Evolutionary conservation across 2,329 filamentous ascomycete species (phyloP).

Genomic region (Trichoderma hamatum): DNA sequence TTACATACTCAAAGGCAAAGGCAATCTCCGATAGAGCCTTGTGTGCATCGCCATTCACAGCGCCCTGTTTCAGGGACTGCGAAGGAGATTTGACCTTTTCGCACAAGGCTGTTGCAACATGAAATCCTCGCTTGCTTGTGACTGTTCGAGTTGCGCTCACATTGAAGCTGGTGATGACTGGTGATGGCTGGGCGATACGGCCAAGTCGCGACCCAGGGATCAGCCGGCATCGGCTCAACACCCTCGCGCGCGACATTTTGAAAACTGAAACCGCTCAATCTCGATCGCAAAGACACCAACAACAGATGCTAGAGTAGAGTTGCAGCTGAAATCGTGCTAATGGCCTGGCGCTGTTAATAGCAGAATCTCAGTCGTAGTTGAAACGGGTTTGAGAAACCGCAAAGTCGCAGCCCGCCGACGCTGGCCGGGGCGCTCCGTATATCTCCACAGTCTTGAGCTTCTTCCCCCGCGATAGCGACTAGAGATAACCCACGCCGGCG

Average conservation of each 20-base stretch:
- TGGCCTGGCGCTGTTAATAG: background rate
- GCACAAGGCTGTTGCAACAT: background rate
- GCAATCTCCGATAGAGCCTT: conserved; percentile 40
- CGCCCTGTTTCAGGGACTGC: background rate
- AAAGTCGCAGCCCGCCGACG: conserved; percentile 14
- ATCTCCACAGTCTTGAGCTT: conserved; percentile 18
- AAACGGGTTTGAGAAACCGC: background rate
- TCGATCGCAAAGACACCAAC: background rate
- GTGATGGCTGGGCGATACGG: background rate
- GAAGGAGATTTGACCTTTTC: background rate
- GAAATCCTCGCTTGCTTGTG: conserved; percentile 1
- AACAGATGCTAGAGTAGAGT: background rate
- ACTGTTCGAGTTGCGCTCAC: background rate
- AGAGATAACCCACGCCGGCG: background rate
- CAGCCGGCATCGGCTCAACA: conserved; percentile 21
- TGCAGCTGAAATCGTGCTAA: background rate
- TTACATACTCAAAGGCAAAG: conserved; percentile 45
- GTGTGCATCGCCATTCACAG: conserved; percentile 29
- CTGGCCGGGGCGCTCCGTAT: conserved; percentile 17
- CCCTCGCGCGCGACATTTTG: conserved; percentile 12
- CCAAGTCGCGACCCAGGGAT: conserved; percentile 1
- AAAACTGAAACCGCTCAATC: background rate
- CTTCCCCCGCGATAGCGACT: background rate
- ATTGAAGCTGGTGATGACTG: background rate
- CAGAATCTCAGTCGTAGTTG: background rate